phyloP scores from a whole-genome alignment of 495 filamentous ascomycete species.

The Aspergillus incahuasiensis region DNA sequence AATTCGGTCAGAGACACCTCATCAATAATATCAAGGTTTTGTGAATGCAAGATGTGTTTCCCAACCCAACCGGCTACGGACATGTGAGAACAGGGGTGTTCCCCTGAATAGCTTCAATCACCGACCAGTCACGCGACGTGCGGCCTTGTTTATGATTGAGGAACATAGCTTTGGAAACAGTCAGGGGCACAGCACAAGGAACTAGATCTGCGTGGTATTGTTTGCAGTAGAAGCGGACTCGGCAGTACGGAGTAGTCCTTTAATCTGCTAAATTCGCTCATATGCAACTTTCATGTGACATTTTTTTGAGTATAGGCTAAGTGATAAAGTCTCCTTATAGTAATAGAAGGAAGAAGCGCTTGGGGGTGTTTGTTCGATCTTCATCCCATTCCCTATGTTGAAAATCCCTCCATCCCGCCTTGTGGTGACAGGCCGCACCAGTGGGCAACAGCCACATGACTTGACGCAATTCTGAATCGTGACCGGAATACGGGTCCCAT shows the following conservation, averaged over 20 bases:
- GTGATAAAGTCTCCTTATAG: conserved; percentile 6
- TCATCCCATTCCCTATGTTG: not conserved
- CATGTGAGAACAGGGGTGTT: conserved; percentile 2
- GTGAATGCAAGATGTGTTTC: not conserved
- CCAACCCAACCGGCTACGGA: not conserved
- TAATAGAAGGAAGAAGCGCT: not conserved
- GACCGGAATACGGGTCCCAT: conserved; percentile 12
- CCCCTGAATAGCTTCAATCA: conserved; percentile 1
- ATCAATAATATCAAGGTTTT: not conserved
- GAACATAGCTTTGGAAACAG: not conserved
- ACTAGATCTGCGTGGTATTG: not conserved
- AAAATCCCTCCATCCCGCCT: conserved; percentile 8
- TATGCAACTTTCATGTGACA: conserved; percentile 12
- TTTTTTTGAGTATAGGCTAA: conserved; percentile 14
- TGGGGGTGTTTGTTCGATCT: not conserved
- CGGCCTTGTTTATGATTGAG: not conserved
- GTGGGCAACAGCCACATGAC: conserved; percentile 6
- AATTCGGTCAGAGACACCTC: not conserved
- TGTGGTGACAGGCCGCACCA: conserved; percentile 1
- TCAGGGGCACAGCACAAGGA: not conserved
- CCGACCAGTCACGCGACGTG: not conserved
- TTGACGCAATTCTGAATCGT: conserved; percentile 4
- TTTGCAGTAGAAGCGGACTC: not conserved
- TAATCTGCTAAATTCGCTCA: not conserved
- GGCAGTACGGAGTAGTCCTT: not conserved